A percentile compares a stretch with the other conserved stretches of the same genome.
phyloP scores from a whole-genome alignment of 495 filamentous ascomycete genomes.

The Pyrenopolyporus hunteri region DNA sequence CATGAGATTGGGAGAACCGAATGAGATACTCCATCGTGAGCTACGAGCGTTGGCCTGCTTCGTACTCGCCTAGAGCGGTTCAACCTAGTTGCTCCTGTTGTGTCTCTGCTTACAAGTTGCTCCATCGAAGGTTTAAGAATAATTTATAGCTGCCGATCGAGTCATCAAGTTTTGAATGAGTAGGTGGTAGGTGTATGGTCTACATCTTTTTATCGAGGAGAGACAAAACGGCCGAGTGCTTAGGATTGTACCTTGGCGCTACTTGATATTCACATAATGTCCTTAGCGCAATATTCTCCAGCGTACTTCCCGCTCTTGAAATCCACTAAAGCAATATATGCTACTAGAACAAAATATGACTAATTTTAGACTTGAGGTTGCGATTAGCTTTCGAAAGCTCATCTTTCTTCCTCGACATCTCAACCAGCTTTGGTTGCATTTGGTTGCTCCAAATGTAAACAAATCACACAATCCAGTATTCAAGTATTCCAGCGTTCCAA shows the following conservation, averaged over 20 bases:
- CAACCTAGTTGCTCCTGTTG: conserved; percentile 5
- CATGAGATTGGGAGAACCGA: conserved; percentile 86
- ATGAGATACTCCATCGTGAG: conserved; percentile 78
- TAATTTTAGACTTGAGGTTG: background rate
- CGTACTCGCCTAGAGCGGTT: conserved; percentile 3
- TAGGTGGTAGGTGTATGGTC: no score
- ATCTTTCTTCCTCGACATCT: background rate
- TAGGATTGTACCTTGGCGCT: conserved; percentile 2
- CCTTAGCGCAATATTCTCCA: background rate
- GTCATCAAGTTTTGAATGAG: background rate
- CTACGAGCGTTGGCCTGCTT: background rate
- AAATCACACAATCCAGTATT: no score
- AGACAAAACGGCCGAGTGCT: conserved; percentile 28
- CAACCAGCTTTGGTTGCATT: no score
- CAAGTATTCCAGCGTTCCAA: no score
- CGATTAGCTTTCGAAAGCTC: background rate
- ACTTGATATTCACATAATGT: conserved; percentile 1
- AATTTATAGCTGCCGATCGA: background rate
- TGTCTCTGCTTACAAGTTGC: conserved; percentile 1
- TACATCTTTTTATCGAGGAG: no score
- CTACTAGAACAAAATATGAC: background rate
- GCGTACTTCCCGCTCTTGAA: background rate
- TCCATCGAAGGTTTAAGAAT: conserved; percentile 24
- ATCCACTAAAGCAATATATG: background rate
- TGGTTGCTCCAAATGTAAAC: no score